Evolutionary conservation across 768 basidiomycete species (phyloP), one percentile per base, ranked within the genome.

Genomic region (Tephrocybe sp.): DNA sequence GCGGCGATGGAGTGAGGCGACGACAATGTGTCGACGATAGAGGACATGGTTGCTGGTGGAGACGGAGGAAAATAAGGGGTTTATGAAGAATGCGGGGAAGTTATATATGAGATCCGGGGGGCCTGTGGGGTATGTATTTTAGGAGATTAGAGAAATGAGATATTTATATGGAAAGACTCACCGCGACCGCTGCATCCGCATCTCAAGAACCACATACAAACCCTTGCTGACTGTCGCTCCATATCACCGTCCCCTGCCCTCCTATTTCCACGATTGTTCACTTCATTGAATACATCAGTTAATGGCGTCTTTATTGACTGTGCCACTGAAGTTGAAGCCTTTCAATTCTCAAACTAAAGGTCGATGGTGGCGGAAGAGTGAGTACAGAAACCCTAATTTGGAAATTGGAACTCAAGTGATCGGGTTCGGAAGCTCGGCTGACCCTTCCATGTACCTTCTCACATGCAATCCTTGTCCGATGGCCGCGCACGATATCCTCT

Each of bases 1-100:
- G 60, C 61, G 3, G 68, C 67, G 13, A 72, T 61, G 24, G 57
- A 55, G 43, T 67, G 64, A 0, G 68, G 46, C 0, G 46, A 12
- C 18, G 30, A 19, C 11, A 44, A 8, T 5, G 30, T 12, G 15
- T 34, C 29, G 8, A 47, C 15, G 12, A 47, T 22, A 15, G 49
- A 23, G 6, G 34, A 37, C 45, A 44, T 44, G 4, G n/a, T 25
- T n/a, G 41, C n/a, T 39, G 15, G 18, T 0, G 1, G 13, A 22
- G 22, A 19, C 8, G 12, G 12, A 19, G 18, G 16, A 38, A 5
- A n/a, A 38, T 38, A 19, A 19, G 37, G 18, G 37, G 37, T 18
- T 38, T 38, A 15, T 38, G 18, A 38, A 19, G 37, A 7, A 19
- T 38, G 16, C 19, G 37, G 37, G 37, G 37, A 38, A 38, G 34